Evolutionary conservation across 2,329 filamentous ascomycete species (phyloP), one percentile per base, ranked within the genome.

Genomic region (Aspergillus luchuensis): DNA sequence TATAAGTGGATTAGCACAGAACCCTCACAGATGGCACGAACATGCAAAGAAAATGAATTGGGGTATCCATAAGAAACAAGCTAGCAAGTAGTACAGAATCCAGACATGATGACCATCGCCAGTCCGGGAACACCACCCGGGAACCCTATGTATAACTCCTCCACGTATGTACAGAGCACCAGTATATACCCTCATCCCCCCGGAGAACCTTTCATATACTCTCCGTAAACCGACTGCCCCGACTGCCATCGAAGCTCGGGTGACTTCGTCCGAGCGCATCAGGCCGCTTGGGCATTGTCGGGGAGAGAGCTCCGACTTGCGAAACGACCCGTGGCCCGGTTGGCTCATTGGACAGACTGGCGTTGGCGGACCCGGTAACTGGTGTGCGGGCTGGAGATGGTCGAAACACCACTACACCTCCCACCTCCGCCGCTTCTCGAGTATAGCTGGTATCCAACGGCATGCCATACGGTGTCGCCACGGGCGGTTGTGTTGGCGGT

Each of bases 361-460:
- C 63, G 54, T 72, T 73, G 47, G 75, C 67, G 19, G 74, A 69
- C 33, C 33, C 33, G 45, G 78, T 74, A 13, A 79, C 67, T 2
- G 79, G 78, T 8, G 79, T 78, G 43, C 79, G 73, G 6, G 76
- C 78, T 4, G 78, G 79, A 8, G 77, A 77, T 8, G 78, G 77
- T 28, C 78, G 74, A 59, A 77, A 72, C n/a, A 78, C 70, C 28
- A 75, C 71, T 54, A 72, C 62, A 17, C 71, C 71, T 5, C 61
- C 64, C 4, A 58, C 51, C 52, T 76, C 74, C 10, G 70, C 68
- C 8, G 65, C 60, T 50, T 74, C 74, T 61, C 72, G 67, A 11
- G 72, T 72, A 57, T 72, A 69, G 58, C 66, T 73, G 10, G 68
- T 66, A 49, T 75, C 73, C 38, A 75, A 61, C 3, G 72, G 72